Evolutionary conservation across 768 basidiomycete species (phyloP).

Genomic region (Kwoniella dendrophila): DNA sequence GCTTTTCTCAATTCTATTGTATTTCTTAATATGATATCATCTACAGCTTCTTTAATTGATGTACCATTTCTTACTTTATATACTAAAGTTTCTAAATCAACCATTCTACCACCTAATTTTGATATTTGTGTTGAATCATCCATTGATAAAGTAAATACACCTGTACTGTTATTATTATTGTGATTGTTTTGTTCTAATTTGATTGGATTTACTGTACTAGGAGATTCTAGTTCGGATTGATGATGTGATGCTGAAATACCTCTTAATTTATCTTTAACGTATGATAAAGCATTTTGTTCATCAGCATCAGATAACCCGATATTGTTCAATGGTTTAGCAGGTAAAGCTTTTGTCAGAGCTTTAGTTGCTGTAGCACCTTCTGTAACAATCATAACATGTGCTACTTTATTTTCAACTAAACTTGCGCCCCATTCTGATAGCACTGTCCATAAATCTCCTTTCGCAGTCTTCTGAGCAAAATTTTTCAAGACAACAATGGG

Average conservation of each 20-base stretch:
- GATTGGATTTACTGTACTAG: neutral
- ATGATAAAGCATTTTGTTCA: slow-evolving; percentile 71
- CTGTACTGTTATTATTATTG: neutral
- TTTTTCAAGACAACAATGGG: slow-evolving; percentile 87
- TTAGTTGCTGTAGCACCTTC: slow-evolving; percentile 88
- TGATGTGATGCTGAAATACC: slow-evolving; percentile 52
- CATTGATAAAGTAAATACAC: slow-evolving; percentile 60
- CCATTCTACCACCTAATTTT: slow-evolving; percentile 84
- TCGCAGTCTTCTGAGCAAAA: slow-evolving; percentile 66
- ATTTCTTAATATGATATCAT: slow-evolving; percentile 80
- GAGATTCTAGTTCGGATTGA: neutral
- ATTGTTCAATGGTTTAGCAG: slow-evolving; percentile 75
- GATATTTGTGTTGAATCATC: slow-evolving; percentile 67
- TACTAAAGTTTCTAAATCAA: slow-evolving; percentile 62
- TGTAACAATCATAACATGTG: slow-evolving; percentile 87
- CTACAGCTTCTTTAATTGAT: slow-evolving; percentile 75
- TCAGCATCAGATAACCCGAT: slow-evolving; percentile 87
- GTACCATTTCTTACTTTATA: slow-evolving; percentile 80
- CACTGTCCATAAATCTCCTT: slow-evolving; percentile 72
- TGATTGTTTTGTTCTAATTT: neutral
- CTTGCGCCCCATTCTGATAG: slow-evolving; percentile 82
- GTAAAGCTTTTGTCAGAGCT: slow-evolving; percentile 79
- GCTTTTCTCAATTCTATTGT: slow-evolving; percentile 83
- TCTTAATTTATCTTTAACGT: slow-evolving; percentile 75
- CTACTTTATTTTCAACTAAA: slow-evolving; percentile 81